phyloP scores from a whole-genome alignment of 805 yeast species.

The Candida glaebosa region DNA sequence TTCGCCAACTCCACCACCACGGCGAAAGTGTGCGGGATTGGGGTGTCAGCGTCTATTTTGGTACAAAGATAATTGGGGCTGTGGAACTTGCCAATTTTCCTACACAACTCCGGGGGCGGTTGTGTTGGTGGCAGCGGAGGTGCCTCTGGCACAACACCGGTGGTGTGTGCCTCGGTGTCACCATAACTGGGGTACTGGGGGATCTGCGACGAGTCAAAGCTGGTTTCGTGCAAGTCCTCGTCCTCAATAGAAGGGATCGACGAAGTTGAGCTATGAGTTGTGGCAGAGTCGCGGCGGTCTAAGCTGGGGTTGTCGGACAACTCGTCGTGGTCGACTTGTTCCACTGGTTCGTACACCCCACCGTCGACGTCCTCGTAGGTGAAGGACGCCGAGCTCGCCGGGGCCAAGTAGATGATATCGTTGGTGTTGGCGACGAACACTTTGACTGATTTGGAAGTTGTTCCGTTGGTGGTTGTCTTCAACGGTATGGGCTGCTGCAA shows the following conservation, averaged over 20 bases:
- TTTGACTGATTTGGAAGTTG: conserved; percentile 25
- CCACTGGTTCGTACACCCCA: conserved; percentile 16
- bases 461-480: conserved; percentile 23
- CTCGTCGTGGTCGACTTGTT: conserved; percentile 10
- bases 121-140: conserved; percentile 8
- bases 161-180: conserved; percentile 30
- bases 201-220: too few species aligned
- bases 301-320: not conserved
- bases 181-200: not conserved
- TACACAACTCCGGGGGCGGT: conserved; percentile 8
- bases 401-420: conserved; percentile 38
- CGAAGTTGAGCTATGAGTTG: conserved; percentile 1
- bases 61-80: conserved; percentile 37
- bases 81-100: conserved; percentile 21
- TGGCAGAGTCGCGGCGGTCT: not conserved
- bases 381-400: conserved; percentile 36
- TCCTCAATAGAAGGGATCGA: too few species aligned
- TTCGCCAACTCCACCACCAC: conserved; percentile 44
- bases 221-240: too few species aligned
- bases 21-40: conserved; percentile 53
- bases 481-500: conserved; percentile 38
- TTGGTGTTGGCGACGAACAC: conserved; percentile 36
- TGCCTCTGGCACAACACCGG: conserved; percentile 39
- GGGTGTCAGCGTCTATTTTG: conserved; percentile 35
- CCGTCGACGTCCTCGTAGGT: conserved; percentile 45